Base-by-base conservation (phyloP, 1,139 yeast species). In the Suhomyces bolitotheri region DNA sequence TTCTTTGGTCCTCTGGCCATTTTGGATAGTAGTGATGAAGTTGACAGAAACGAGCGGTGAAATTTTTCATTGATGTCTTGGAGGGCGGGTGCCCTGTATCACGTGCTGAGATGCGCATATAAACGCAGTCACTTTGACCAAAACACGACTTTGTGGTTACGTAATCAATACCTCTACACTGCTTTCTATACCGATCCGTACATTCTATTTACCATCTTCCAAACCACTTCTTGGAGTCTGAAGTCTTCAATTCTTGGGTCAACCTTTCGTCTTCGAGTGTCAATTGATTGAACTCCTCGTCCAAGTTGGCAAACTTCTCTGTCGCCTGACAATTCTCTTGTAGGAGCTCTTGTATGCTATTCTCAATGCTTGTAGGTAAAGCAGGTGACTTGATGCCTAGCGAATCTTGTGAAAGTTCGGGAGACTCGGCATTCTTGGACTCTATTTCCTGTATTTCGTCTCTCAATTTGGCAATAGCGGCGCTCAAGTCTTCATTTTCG, bases 401-500 rank as follows among this genome's bases (percentile, higher is more conserved):
- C 3, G 40, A 37, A 10, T 26, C 27, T 22, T 29, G 38, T 13
- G 41, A 34, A 14, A 22, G 24, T 24, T 26, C 38, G 20, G 53
- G 47, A 7, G 49, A 38, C 12, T 45, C 51, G 13, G 39, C 43
- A 23, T 53, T 53, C 47, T 75, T 70, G 23, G 63, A 54, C 36
- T 69, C 75, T 39, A 83, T 60, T 16, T 76, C 78, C 2, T 64
- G 63, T 14, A 85, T 72, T 41, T 80, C 81, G 2, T 62, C 54
- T 37, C 67, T 61, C 41, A 89, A 63, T 29, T 73, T 73, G 16
- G 70, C 73, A 42, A 88, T 88, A 38, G 78, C 83, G 34, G 79
- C 83, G 34, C 71, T 68, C 20, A 89, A 61, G 16, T 83, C 80
- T 8, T 82, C 88, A 33, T 84, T 75, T 38, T 76, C 95, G 55